A percentile compares a stretch with the other conserved stretches of the same genome.
Conservation (phyloP, 768 basidiomycete species). For the Candolleomyces eurysporus region DNA sequence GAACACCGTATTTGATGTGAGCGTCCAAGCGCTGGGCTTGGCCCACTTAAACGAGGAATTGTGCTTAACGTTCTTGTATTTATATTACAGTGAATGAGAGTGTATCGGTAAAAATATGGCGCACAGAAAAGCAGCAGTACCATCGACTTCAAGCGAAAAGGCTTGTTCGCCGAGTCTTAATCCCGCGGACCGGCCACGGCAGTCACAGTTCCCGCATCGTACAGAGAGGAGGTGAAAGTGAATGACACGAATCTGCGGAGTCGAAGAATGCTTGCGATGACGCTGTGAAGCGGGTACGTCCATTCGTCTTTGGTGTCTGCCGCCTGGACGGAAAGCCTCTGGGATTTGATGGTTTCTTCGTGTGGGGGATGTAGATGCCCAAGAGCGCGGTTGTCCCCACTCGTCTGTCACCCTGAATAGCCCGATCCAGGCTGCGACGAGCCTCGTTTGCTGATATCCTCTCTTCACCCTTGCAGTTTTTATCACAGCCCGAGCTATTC, state of each 20-base stretch:
- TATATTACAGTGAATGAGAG: neutral
- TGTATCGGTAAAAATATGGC: neutral
- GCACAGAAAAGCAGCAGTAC: constrained; percentile 2
- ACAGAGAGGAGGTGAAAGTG: constrained; percentile 57
- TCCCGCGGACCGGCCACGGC: constrained; percentile 48
- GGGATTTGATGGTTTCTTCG: neutral
- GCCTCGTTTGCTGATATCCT: neutral
- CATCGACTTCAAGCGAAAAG: neutral
- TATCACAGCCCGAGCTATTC: constrained; percentile 79
- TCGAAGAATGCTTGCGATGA: constrained; percentile 82
- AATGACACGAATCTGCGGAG: constrained; percentile 56
- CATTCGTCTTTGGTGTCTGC: constrained; percentile 4
- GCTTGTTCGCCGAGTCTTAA: constrained; percentile 10
- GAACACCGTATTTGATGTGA: too few species aligned
- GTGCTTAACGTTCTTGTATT: neutral
- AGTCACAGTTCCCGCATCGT: constrained; percentile 38
- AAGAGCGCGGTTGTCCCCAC: neutral
- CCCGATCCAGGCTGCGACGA: too few species aligned
- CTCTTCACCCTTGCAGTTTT: constrained; percentile 55
- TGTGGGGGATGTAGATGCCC: neutral
- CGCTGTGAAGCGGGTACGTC: constrained; percentile 77
- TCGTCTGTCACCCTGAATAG: too few species aligned
- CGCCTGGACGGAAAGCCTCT: neutral
- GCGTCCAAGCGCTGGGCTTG: neutral
- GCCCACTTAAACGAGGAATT: neutral